Evolutionary conservation across 352 stramenopile genomes (phyloP).

Genomic region (Globisporangium heterothallicum): DNA sequence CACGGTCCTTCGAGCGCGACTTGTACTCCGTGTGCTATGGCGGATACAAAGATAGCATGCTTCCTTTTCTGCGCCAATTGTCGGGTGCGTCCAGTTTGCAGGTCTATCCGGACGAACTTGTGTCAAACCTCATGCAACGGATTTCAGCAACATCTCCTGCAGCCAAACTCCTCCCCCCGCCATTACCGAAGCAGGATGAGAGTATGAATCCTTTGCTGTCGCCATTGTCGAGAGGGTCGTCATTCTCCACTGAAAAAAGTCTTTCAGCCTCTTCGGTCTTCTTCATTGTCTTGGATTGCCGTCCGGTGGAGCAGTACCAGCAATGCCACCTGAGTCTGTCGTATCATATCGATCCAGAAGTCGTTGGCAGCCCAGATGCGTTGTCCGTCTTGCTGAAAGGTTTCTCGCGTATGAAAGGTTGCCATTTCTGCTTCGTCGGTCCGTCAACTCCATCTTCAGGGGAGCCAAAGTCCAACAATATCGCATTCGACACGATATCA

Average conservation of each 20-base stretch:
- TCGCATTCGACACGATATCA: constrained; percentile 45
- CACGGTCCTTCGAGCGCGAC: constrained; percentile 73
- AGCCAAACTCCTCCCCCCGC: neutral
- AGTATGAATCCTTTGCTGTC: constrained; percentile 35
- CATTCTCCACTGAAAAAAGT: constrained; percentile 29
- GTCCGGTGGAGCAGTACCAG: constrained; percentile 63
- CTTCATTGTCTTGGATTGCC: constrained; percentile 84
- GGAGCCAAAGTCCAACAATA: constrained; percentile 22
- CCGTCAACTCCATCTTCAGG: constrained; percentile 29
- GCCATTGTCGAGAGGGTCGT: constrained; percentile 16
- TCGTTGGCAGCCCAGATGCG: constrained; percentile 64
- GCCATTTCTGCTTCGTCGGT: constrained; percentile 87
- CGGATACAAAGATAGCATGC: constrained; percentile 56
- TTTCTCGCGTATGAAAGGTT: constrained; percentile 83
- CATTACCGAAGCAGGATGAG: neutral
- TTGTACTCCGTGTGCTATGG: constrained; percentile 82
- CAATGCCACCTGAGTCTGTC: constrained; percentile 80
- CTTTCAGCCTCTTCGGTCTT: constrained; percentile 41
- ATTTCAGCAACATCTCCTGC: constrained; percentile 16
- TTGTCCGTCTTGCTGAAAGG: constrained; percentile 74
- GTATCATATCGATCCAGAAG: constrained; percentile 82
- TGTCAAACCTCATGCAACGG: constrained; percentile 67
- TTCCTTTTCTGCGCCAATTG: constrained; percentile 66
- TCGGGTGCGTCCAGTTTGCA: constrained; percentile 71
- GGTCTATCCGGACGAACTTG: constrained; percentile 78